Conservation (phyloP, 192 early-diverging fungal genomes). For the Backusella tuberculispora region DNA sequence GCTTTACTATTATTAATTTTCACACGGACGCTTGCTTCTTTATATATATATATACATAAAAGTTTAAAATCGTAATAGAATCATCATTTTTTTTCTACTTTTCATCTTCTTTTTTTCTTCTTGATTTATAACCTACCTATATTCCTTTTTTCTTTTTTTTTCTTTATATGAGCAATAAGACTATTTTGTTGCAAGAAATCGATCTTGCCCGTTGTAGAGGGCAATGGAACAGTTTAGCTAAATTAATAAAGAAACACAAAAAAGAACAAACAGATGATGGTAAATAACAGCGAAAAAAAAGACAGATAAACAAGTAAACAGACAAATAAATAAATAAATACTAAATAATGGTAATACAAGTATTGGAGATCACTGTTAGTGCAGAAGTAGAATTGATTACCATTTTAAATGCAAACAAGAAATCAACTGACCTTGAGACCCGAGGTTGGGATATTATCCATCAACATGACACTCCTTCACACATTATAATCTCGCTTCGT, state of each 20-base stretch:
- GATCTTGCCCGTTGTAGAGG: conserved; percentile 17
- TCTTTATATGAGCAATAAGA: neutral
- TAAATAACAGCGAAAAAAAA: conserved; percentile 1
- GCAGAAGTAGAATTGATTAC: conserved; percentile 13
- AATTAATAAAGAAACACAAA: conserved; percentile 51
- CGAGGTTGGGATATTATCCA: conserved; percentile 18
- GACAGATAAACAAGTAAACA: too few relatives aligned
- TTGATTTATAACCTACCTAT: too few relatives aligned
- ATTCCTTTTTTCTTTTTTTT: too few relatives aligned
- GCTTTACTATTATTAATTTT: too few relatives aligned
- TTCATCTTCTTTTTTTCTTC: too few relatives aligned
- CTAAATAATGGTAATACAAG: neutral
- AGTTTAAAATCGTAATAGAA: too few relatives aligned
- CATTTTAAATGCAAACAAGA: conserved; percentile 3
- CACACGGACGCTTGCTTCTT: too few relatives aligned
- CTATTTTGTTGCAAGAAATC: neutral
- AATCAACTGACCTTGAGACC: conserved; percentile 8
- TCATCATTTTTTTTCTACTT: too few relatives aligned
- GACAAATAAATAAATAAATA: neutral
- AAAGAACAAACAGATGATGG: conserved; percentile 50
- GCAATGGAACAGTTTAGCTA: conserved; percentile 44
- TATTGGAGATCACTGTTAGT: neutral
- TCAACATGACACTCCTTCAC: conserved; percentile 11
- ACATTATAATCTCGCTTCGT: neutral
- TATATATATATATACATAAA: too few relatives aligned